Evolutionary conservation across 75 land plant genomes (phyloP).

Genomic region (Isoetes taiwanensis): DNA sequence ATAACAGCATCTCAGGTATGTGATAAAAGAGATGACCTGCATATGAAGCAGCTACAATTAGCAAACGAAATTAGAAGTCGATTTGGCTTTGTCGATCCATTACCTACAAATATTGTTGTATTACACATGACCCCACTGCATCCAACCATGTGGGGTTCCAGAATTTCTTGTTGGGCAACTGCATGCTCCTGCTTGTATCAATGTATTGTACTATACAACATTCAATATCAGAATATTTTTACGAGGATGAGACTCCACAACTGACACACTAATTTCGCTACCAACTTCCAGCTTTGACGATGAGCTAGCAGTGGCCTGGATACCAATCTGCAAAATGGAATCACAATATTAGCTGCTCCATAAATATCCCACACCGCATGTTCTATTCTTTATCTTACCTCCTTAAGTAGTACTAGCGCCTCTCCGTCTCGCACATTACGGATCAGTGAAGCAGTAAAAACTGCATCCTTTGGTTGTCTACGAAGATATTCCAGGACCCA

Average conservation of each 20-base stretch:
- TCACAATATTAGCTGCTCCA: neutral
- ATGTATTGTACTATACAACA: no score
- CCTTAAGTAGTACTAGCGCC: conserved; percentile 48
- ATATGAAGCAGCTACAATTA: no score
- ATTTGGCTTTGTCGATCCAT: no score
- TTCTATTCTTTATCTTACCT: conserved; percentile 36
- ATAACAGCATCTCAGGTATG: no score
- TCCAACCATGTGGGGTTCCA: no score
- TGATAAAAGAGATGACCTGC: no score
- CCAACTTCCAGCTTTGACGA: conserved; percentile 46
- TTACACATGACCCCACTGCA: no score
- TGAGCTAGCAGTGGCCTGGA: conserved; percentile 44
- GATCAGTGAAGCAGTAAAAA: conserved; percentile 56
- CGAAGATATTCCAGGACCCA: conserved; percentile 80
- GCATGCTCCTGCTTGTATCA: no score
- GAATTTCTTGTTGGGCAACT: no score
- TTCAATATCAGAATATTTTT: conserved; percentile 50
- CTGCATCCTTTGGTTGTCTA: conserved; percentile 59
- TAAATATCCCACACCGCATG: neutral
- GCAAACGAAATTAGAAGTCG: no score
- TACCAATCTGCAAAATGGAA: conserved; percentile 31
- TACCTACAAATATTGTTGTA: no score
- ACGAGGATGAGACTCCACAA: conserved; percentile 65
- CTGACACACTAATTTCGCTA: conserved; percentile 49
- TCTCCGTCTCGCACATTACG: conserved; percentile 61